Base-by-base conservation (phyloP, 768 basidiomycete species). In the Naganishia kalamii region DNA sequence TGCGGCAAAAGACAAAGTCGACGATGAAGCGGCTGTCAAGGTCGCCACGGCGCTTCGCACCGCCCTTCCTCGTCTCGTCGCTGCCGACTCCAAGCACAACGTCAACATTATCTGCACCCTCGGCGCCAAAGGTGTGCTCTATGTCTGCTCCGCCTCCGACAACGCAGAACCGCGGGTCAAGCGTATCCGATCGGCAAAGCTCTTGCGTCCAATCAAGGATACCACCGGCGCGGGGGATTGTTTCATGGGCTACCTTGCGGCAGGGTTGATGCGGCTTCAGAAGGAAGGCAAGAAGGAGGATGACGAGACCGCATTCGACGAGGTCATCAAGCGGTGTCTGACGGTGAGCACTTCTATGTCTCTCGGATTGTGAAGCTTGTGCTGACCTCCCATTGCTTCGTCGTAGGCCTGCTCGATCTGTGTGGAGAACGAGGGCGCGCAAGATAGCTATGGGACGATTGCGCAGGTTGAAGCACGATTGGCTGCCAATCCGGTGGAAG, bases 211-310 rank as follows among this genome's bases (percentile, higher is more conserved):
- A 6, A 54, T 76, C 5, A 71, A 66, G 60, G 77, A 78, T 63
- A 77, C 75, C 3, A 78, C 77, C 2, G 77, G 77, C 21, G 77
- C 77, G 11, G 77, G 77, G 13, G 77, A 78, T 63, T 76, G 75
- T 62, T 78, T 78, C 60, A 70, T 75, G 13, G 77, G 77, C 5
- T 75, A 71, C 48, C 74, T 78, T 33, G 74, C 70, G 3, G 74
- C 75, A 21, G 77, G 76, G 2, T 51, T 78, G 57, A 72, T 77
- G 74, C 25, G 69, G 35, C 7, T 63, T 27, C 41, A 21, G 25
- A 11, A 2, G n/a, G 50, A 43, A 21, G 48, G 41, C 15, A 43
- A 44, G 40, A 27, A 25, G n/a, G 62, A 68, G 13, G 41, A 37
- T 3, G 29, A 63, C 37, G 65, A 51, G 15, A 66, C 67, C 30